A percentile compares a stretch with the other conserved stretches of the same genome.
Conservation (phyloP, 495 filamentous ascomycete genomes). For the Platismatia glauca region DNA sequence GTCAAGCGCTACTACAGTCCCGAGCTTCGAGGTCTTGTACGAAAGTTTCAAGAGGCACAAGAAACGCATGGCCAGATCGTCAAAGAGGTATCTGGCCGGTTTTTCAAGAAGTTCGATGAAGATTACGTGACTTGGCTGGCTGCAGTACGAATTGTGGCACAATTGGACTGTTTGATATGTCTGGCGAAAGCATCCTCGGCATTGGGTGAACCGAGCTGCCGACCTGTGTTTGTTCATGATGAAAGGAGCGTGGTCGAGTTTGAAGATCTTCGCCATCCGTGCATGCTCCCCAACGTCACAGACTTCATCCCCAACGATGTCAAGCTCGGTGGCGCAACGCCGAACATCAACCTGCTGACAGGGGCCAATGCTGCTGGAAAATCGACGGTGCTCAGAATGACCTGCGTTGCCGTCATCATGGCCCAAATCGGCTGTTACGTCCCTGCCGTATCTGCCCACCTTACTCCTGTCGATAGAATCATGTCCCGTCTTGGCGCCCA, state of each 20-base stretch:
- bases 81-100: constrained; percentile 72
- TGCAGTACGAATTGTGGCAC: constrained; percentile 76
- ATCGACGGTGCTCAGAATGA: constrained; percentile 96
- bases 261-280: constrained; percentile 86
- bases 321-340: constrained; percentile 62
- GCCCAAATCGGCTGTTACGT: constrained; percentile 97
- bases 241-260: constrained; percentile 84
- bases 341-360: constrained; percentile 88
- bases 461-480: constrained; percentile 92
- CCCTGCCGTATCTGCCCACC: constrained; percentile 68
- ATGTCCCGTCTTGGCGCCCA: constrained; percentile 98
- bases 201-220: constrained; percentile 79
- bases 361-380: constrained; percentile 98
- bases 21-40: constrained; percentile 70
- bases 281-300: constrained; percentile 75
- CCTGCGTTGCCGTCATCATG: constrained; percentile 94
- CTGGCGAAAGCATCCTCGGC: constrained; percentile 77
- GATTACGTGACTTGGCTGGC: constrained; percentile 82
- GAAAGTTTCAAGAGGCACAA: constrained; percentile 82
- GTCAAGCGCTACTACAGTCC: constrained; percentile 94
- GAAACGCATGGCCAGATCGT: constrained; percentile 91
- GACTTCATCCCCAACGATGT: constrained; percentile 98
- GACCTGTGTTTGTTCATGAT: constrained; percentile 75
- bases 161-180: constrained; percentile 91
- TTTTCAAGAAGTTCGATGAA: constrained; percentile 81